Base-by-base conservation (phyloP, 2,329 filamentous ascomycete genomes). In the Colletotrichum limetticola region DNA sequence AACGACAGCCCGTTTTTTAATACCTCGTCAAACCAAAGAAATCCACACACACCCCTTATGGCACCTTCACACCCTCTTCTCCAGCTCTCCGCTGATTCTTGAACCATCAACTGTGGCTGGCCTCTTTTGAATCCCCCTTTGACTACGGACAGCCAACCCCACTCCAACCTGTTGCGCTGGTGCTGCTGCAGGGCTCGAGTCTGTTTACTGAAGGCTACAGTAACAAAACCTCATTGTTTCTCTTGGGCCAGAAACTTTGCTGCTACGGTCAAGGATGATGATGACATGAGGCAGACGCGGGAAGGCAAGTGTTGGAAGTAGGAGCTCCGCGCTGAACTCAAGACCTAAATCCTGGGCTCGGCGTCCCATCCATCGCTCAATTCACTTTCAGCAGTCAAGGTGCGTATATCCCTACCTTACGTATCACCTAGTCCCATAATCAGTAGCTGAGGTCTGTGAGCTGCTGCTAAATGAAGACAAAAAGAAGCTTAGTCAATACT, bases 361-460 rank as follows among this genome's bases (percentile, higher is more conserved):
- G 14, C 52, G 26, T 55, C n/a, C 52, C 52, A 55, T 24, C 52
- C 22, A 26, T 26, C 22, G 5, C 24, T 22, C 22, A 55, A 55
- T 24, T 24, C 6, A 35, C 24, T 28, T 42, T 8, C 42, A 49
- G 16, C 9, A 46, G n/a, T 7, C 16, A 9, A 49, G 14, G 28
- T 19, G 24, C 58, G 26, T 19, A 9, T 24, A n/a, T 35, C 11
- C 11, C 32, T 35, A 35, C 8, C 32, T 35, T 35, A 35, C 32
- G 9, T 35, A 35, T 12, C 49, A 63, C 55, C 32, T n/a, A 32
- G 8, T 53, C 66, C 14, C 35, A 59, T 16, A 58, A 52, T 32
- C 24, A 49, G 46, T 56, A n/a, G 35, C 19, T 24, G 59, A 63
- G 52, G 58, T 63, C 52, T 30, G 35, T 68, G 52, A 14, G 66